Percentiles rank a stretch among this genome's conserved stretches.
phyloP scores from a whole-genome alignment of 2,329 filamentous ascomycete genomes.

The Colletotrichum tanaceti region DNA sequence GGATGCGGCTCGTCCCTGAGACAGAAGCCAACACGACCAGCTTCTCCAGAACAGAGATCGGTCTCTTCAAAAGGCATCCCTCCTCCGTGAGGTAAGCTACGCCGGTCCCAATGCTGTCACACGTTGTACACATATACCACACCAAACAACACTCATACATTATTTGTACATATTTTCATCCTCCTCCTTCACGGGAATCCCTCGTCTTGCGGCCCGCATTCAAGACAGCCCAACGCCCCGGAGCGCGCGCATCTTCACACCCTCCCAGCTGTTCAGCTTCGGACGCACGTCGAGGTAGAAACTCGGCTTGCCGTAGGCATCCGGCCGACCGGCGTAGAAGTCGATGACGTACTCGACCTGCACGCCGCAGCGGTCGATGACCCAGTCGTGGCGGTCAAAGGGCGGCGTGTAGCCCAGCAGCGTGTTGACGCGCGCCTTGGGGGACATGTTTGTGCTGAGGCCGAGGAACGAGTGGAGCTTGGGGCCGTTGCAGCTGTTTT shows the following conservation, averaged over 20 bases:
- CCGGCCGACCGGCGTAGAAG: conserved; percentile 83
- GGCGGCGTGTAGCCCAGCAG: conserved; percentile 89
- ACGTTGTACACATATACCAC: background rate
- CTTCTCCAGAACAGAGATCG: background rate
- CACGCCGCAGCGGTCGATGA: conserved; percentile 89
- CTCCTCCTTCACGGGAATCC: background rate
- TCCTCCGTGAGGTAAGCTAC: background rate
- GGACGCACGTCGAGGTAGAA: conserved; percentile 77
- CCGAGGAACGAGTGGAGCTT: conserved; percentile 87
- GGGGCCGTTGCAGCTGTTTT: conserved; percentile 73
- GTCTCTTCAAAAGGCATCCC: background rate
- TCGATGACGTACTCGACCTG: conserved; percentile 96
- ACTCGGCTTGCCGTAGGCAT: conserved; percentile 58
- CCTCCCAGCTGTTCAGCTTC: conserved; percentile 76
- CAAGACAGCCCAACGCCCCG: conserved; percentile 63
- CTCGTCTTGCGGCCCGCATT: background rate
- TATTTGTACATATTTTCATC: conserved; percentile 10
- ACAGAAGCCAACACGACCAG: background rate
- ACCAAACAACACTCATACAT: background rate
- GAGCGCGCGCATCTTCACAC: conserved; percentile 72
- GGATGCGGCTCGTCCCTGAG: background rate
- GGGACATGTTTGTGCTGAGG: conserved; percentile 75
- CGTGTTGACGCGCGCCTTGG: conserved; percentile 84
- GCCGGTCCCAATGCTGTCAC: conserved; percentile 7
- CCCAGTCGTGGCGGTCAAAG: conserved; percentile 98